Base-by-base conservation (phyloP, 805 yeast genomes). In the Yarrowia phangngaensis region DNA sequence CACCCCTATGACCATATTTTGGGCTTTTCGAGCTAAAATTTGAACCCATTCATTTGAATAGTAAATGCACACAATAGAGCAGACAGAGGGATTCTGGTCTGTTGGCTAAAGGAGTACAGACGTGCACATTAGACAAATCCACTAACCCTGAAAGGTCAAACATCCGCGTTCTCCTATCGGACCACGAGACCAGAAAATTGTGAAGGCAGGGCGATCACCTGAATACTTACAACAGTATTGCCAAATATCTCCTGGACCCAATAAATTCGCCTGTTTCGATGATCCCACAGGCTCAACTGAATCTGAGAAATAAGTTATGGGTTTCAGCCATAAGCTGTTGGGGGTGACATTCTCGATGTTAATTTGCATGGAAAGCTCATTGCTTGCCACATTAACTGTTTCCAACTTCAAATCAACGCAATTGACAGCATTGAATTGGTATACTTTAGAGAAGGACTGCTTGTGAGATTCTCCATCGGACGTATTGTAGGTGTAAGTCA, bases 401-500 rank as follows among this genome's bases (percentile, higher is more conserved):
- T 38, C 45, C 14, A 38, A 19, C 32, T 38, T 31, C 45, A 38
- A 27, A 13, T 38, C 32, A 4, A 38, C 24, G 20, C 45, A 38
- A 14, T 38, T 38, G 45, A 38, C 45, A 12, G 45, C 45, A 24
- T 38, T 38, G 45, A 38, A 38, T 32, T 38, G 45, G 45, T 38
- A 38, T 32, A 38, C 27, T 38, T 38, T 38, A 3, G 32, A 26
- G 16, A 38, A 38, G 14, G 45, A 8, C 14, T 38, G 24, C 14
- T 17, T 17, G 19, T 27, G 45, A 3, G 16, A 3, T 14, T 38
- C 32, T 8, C 45, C 45, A 14, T 38, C 45, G 13, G 8, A 19
- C 17, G n/a, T 19, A n/a, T n/a, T n/a, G 24, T 27, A 38, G 1
- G 45, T 22, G 24, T 38, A 38, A 3, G 32, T 27, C 19, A 38